A percentile compares a stretch with the other conserved stretches of the same genome.
phyloP scores from a whole-genome alignment of 2,329 filamentous ascomycete genomes.

The Sporothrix globosa region DNA sequence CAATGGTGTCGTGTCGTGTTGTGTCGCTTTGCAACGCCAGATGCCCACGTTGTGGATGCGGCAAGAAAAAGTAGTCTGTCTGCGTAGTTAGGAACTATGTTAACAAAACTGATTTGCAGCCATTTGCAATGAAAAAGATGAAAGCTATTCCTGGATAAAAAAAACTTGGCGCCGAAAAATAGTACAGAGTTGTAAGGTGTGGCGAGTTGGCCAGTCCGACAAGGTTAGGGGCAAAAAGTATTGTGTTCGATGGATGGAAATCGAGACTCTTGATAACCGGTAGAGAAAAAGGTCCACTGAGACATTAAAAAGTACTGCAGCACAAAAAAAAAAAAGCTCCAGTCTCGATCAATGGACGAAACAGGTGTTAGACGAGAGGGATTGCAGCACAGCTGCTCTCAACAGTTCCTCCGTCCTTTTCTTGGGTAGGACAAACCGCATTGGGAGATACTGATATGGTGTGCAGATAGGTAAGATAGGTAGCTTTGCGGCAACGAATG shows the following conservation, averaged over 20 bases:
- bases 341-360: constrained; percentile 3
- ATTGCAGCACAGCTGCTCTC: not conserved
- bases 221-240: constrained; percentile 13
- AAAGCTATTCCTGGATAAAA: constrained; percentile 11
- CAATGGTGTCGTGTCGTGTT: not conserved
- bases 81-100: not conserved
- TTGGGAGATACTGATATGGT: not conserved
- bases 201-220: constrained; percentile 21
- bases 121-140: not conserved
- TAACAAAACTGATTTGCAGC: not conserved
- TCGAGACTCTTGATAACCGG: not conserved
- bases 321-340: constrained; percentile 14
- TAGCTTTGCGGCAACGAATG: too few relatives aligned
- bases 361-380: not conserved
- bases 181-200: not conserved
- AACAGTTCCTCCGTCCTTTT: not conserved
- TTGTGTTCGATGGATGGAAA: not conserved
- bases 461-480: not conserved
- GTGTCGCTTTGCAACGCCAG: constrained; percentile 12
- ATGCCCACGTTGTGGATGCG: constrained; percentile 16
- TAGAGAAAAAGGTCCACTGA: constrained; percentile 20
- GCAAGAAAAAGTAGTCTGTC: constrained; percentile 25
- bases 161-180: constrained; percentile 4
- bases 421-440: constrained; percentile 3
- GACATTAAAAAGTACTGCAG: constrained; percentile 19